Evolutionary conservation across 2,329 filamentous ascomycete genomes (phyloP), one percentile per base, ranked within the genome.

Genomic region (Lachnellula arida): DNA sequence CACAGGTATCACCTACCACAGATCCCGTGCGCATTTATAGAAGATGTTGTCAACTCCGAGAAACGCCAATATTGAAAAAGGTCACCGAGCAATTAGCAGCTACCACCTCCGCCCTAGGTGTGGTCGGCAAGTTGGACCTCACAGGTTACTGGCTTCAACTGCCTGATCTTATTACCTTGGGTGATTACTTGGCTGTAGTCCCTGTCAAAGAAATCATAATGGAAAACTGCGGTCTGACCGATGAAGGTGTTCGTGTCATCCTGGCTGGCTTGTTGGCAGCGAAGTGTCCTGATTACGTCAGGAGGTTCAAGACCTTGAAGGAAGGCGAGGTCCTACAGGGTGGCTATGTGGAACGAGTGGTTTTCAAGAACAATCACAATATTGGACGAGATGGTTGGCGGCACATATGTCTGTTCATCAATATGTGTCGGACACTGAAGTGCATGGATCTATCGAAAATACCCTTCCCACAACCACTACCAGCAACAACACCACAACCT

Each of bases 21-120:
- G 94, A 97, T 68, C 93, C 94, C 2, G 84, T 92, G 14, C 82
- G 93, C 56, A 96, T 99, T 66, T 99, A 99, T 72, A 83, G 93
- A 62, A 81, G 94, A 68, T 97, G 94, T 70, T 97, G 94, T 69
- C 93, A 97, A 69, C 76, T 99, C 32, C 84, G 94, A 56, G 94
- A 97, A 73, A 95, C 91, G 0, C 90, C 91, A 0, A 92, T 97
- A 51, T 76, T 97, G 19, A 96, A 95, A 71, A 90, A 89, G 67
- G 88, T 99, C 47, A 93, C 90, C 0, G 90, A 96, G 66, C 91
- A 97, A 71, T 86, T 99, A 4, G 84, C 82, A 39, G 83, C 86
- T 39, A 80, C 86, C 1, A 79, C 81, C n/a, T 82, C 79, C 32
- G 78, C 85, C 44, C 82, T 85, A 0, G 91, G 92, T n/a, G 81